These are phyloP conservation scores for Kuraishia ogatae DNA, from an alignment of 805 yeast species.

Conservation along the genomic window DNA sequence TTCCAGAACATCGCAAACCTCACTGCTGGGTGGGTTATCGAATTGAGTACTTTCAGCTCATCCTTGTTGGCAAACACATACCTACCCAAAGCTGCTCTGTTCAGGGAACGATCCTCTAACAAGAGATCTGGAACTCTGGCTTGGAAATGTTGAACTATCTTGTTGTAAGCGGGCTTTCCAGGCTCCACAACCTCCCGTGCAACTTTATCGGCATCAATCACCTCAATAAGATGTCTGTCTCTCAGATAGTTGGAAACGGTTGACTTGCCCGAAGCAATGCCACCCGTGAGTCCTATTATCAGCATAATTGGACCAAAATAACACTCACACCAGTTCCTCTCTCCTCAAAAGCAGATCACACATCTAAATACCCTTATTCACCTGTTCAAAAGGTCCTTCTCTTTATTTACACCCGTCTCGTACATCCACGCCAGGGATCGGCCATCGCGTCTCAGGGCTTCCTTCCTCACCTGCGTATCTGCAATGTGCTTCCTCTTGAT, in stretches of 20 bases:
- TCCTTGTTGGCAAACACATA: constrained; percentile 65
- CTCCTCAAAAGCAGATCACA: no score
- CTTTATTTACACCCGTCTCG: no score
- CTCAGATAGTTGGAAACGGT: constrained; percentile 64
- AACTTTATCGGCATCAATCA: constrained; percentile 86
- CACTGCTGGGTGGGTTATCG: constrained; percentile 85
- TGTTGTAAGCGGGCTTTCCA: constrained; percentile 59
- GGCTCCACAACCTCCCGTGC: constrained; percentile 85
- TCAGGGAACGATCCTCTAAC: constrained; percentile 39
- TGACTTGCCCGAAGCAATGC: constrained; percentile 94
- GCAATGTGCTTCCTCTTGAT: constrained; percentile 2
- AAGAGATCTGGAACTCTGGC: constrained; percentile 43
- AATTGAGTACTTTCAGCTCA: constrained; percentile 53
- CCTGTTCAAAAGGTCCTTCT: no score
- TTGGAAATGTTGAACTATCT: constrained; percentile 54
- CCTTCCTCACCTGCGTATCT: constrained; percentile 7
- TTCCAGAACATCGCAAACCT: constrained; percentile 53
- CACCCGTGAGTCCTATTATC: constrained; percentile 93
- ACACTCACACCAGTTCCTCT: no score
- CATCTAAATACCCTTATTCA: no score
- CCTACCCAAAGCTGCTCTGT: constrained; percentile 68
- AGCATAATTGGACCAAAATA: constrained; percentile 43
- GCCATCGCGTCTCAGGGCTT: background rate
- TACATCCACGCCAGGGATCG: no score
- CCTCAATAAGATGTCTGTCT: constrained; percentile 40